Percentiles rank a stretch among this genome's conserved stretches.
Evolutionary conservation across 257 asterid species (phyloP).

Genomic region (Galeopsis tetrahit): DNA sequence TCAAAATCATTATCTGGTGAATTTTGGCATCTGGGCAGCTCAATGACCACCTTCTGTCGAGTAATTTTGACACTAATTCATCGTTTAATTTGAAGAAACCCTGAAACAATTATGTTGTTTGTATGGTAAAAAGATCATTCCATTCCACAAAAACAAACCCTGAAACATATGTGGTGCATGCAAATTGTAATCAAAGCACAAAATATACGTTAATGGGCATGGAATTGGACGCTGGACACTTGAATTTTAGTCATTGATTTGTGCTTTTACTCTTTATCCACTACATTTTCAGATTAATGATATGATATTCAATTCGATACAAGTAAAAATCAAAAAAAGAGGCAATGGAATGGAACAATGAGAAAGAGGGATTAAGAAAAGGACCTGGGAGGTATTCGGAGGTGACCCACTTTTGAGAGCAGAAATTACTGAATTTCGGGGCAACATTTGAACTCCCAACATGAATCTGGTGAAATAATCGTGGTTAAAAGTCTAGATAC

Average conservation of each 20-base stretch:
- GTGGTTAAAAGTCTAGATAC: too few relatives aligned
- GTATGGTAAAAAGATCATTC: conserved; percentile 7
- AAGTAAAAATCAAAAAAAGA: conserved; percentile 8
- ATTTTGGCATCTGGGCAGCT: conserved; percentile 70
- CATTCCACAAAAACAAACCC: background rate
- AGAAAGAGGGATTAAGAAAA: conserved; percentile 14
- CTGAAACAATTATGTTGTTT: conserved; percentile 35
- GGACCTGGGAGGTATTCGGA: conserved; percentile 43
- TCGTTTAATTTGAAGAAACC: conserved; percentile 38
- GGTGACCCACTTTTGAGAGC: background rate
- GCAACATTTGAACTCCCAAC: background rate
- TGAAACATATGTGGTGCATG: too few relatives aligned
- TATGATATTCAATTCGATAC: too few relatives aligned
- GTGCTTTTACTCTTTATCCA: too few relatives aligned
- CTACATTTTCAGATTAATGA: too few relatives aligned
- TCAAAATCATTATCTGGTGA: conserved; percentile 56
- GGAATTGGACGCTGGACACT: too few relatives aligned
- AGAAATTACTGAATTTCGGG: background rate
- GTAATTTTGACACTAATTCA: conserved; percentile 53
- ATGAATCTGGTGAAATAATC: too few relatives aligned
- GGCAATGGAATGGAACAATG: background rate
- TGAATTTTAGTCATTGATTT: too few relatives aligned
- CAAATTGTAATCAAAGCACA: background rate
- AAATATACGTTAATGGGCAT: background rate
- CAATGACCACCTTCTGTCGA: conserved; percentile 75